phyloP scores from a whole-genome alignment of 177 flowering plant species.

The Vitis hybrid region DNA sequence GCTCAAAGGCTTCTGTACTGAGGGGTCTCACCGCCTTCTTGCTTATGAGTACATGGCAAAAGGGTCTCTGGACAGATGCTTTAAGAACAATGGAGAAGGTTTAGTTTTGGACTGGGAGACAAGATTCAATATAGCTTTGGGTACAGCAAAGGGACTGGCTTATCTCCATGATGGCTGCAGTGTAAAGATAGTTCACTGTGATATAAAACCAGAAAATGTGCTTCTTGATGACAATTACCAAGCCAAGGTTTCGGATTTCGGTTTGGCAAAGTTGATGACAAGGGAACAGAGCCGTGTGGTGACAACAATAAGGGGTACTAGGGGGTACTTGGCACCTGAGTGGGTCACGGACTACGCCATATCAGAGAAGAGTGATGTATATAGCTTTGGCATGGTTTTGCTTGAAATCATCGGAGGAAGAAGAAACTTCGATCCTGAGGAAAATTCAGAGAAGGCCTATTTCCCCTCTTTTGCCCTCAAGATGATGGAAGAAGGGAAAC shows the following conservation, averaged over 20 bases:
- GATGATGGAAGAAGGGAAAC: constrained; percentile 12
- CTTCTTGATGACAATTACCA: constrained; percentile 21
- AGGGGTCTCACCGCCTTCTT: neutral
- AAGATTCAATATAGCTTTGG: constrained; percentile 10
- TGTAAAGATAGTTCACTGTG: constrained; percentile 20
- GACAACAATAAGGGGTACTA: constrained; percentile 40
- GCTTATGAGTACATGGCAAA: constrained; percentile 13
- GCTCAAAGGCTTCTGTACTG: constrained; percentile 16
- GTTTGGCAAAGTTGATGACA: constrained; percentile 35
- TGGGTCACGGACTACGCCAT: constrained; percentile 30
- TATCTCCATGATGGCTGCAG: constrained; percentile 16
- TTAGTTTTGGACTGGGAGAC: constrained; percentile 12
- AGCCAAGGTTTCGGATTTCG: constrained; percentile 39
- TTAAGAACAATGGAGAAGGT: neutral
- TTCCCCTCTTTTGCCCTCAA: constrained; percentile 21
- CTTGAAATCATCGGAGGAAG: constrained; percentile 30
- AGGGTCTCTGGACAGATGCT: constrained; percentile 6
- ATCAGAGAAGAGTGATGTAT: constrained; percentile 36
- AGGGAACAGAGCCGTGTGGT: constrained; percentile 33
- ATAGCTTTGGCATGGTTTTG: constrained; percentile 39
- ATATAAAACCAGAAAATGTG: constrained; percentile 27
- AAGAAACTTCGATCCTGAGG: constrained; percentile 17
- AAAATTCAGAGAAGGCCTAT: constrained; percentile 7
- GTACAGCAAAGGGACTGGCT: constrained; percentile 11
- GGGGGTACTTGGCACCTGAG: constrained; percentile 44